Percentiles rank a stretch among this genome's conserved stretches.
phyloP scores from a whole-genome alignment of 2,329 filamentous ascomycete genomes.

The Daldinia sp. region DNA sequence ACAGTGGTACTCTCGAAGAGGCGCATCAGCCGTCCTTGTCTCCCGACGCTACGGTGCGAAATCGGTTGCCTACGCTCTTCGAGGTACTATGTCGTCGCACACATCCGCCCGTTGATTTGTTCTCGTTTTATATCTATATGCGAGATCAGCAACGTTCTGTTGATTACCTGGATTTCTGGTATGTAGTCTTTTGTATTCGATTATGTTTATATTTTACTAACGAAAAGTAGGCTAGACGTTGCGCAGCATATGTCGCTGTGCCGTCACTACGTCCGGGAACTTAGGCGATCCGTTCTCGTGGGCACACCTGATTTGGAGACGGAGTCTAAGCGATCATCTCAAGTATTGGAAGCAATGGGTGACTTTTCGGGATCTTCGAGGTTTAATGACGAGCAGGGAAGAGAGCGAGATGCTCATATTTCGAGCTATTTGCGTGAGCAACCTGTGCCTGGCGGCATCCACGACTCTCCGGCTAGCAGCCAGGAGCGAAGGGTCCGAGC shows the following conservation, averaged over 20 bases:
- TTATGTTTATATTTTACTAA: slow-evolving; percentile 30
- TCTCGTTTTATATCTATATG: slow-evolving; percentile 99
- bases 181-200: slow-evolving; percentile 46
- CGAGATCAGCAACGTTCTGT: slow-evolving; percentile 97
- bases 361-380: slow-evolving; percentile 71
- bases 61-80: slow-evolving; percentile 91
- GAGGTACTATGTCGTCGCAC: slow-evolving; percentile 95
- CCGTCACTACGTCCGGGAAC: slow-evolving; percentile 94
- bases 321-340: slow-evolving; percentile 84
- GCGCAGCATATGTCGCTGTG: slow-evolving; percentile 98
- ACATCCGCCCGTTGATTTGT: slow-evolving; percentile 93
- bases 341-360: slow-evolving; percentile 75
- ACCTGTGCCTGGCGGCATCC: slow-evolving; percentile 50
- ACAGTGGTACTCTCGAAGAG: slow-evolving; percentile 38
- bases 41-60: slow-evolving; percentile 70
- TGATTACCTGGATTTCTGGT: slow-evolving; percentile 99
- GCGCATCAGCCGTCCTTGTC: slow-evolving; percentile 59
- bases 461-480: slow-evolving; percentile 65
- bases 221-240: slow-evolving; percentile 84
- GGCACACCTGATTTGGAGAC: slow-evolving; percentile 92
- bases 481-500: slow-evolving; percentile 55
- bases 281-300: slow-evolving; percentile 90
- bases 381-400: slow-evolving; percentile 73
- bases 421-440: slow-evolving; percentile 86
- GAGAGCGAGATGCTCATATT: slow-evolving; percentile 85